A percentile compares a stretch with the other conserved stretches of the same genome.
Conservation (phyloP, 2,329 filamentous ascomycete genomes). For the Clonostachys sp. region DNA sequence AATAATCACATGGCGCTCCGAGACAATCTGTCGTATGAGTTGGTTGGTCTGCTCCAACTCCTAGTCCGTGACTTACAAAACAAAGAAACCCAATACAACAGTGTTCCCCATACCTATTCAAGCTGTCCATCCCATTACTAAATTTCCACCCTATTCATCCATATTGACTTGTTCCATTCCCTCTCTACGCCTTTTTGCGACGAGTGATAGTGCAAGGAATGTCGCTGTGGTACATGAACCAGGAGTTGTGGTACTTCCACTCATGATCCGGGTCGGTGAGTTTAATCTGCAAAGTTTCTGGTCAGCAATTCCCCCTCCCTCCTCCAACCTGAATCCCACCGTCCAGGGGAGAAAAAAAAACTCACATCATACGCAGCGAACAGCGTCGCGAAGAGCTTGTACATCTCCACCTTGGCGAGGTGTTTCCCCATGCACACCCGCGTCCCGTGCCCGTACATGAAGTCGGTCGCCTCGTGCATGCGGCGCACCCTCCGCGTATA, state of each 20-base stretch:
- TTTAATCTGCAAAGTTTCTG: constrained; percentile 4
- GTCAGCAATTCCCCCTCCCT: background rate
- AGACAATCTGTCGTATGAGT: no score
- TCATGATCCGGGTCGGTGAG: constrained; percentile 5
- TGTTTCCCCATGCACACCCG: constrained; percentile 31
- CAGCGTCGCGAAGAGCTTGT: constrained; percentile 34
- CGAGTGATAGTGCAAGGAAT: constrained; percentile 8
- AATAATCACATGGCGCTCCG: no score
- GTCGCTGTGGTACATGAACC: constrained; percentile 15
- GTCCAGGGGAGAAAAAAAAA: background rate
- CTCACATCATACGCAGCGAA: constrained; percentile 30
- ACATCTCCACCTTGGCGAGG: constrained; percentile 22
- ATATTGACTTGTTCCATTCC: background rate
- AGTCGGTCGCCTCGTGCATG: constrained; percentile 27
- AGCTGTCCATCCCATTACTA: background rate
- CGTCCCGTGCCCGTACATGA: constrained; percentile 32
- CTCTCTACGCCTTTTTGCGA: background rate
- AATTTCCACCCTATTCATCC: background rate
- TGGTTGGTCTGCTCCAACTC: no score
- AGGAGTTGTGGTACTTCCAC: constrained; percentile 21
- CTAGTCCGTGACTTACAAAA: background rate
- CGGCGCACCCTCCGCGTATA: constrained; percentile 22
- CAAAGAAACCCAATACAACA: background rate
- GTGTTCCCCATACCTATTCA: background rate
- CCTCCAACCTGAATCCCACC: background rate